Base-by-base conservation (phyloP, 1,284 basidiomycete genomes). In the Caloboletus inedulis region DNA sequence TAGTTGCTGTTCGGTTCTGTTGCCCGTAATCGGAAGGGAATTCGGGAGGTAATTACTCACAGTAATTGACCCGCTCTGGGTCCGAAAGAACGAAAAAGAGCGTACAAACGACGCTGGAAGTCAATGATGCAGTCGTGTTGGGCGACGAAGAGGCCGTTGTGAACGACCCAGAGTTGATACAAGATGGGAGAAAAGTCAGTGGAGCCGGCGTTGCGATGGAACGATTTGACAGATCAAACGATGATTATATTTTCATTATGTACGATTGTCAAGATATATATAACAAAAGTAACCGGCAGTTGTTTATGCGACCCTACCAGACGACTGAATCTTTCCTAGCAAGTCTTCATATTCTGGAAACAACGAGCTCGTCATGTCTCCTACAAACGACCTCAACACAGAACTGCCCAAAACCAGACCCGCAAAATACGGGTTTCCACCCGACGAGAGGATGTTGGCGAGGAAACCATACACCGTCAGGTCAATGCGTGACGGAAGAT, bases 401-500 rank as follows among this genome's bases (percentile, higher is more conserved):
- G 41, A 14, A 41, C 65, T 68, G 19, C 40, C 46, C 47, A 67
- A 16, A 18, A 72, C 47, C 50, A 71, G 49, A 13, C 39, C 42
- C 33, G 54, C 14, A 51, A 67, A 67, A 31, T 72, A 62, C 10
- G 69, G 65, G 45, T 69, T 72, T 3, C 40, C 51, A 0, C 34
- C 47, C 39, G 45, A 40, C 18, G 61, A 43, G 9, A 72, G 33
- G 12, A 52, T 54, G 39, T 72, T 70, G 43, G 64, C 60, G 6
- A 70, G 58, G 51, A 70, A 72, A 23, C 56, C 69, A 25, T 59
- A 64, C 37, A 69, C 54, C 7, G 59, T 65, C 19, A 72, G 50
- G 49, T 72, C 71, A 13, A 72, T 61, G 43, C 57, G 50, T 0
- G 71, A 70, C 1, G 69, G 69, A 41, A 47, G 42, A 8, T 62